Percentiles rank a stretch among this genome's conserved stretches.
Evolutionary conservation across 495 filamentous ascomycete genomes (phyloP).

Genomic region (Aspergillus egyptiacus): DNA sequence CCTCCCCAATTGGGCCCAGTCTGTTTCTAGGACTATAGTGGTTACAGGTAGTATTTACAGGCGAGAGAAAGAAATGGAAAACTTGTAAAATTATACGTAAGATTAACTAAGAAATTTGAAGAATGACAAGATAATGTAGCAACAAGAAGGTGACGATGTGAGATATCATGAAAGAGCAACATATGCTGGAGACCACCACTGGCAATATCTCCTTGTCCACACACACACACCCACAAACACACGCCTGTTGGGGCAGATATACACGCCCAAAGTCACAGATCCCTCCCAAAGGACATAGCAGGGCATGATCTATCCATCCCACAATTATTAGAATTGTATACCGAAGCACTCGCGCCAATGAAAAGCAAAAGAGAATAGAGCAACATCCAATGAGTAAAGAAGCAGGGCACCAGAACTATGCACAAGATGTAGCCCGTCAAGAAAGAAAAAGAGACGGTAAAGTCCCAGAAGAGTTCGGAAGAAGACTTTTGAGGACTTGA

Average conservation of each 20-base stretch:
- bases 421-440: slow-evolving; percentile 18
- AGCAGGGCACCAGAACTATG: slow-evolving; percentile 40
- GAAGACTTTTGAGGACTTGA: not conserved
- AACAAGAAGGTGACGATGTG: slow-evolving; percentile 9
- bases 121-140: slow-evolving; percentile 12
- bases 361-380: slow-evolving; percentile 16
- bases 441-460: not conserved
- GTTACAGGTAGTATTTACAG: slow-evolving; percentile 2
- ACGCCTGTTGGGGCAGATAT: slow-evolving; percentile 11
- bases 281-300: slow-evolving; percentile 10
- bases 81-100: no score
- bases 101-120: slow-evolving; percentile 16
- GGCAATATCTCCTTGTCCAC: slow-evolving; percentile 5
- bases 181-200: slow-evolving; percentile 6
- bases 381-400: slow-evolving; percentile 22
- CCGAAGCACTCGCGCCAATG: not conserved
- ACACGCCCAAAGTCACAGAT: slow-evolving; percentile 11
- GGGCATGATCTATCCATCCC: slow-evolving; percentile 7
- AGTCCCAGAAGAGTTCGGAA: not conserved
- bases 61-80: slow-evolving; percentile 8
- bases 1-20: slow-evolving; percentile 1
- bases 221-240: no score
- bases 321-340: not conserved
- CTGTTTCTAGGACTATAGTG: no score
- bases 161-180: slow-evolving; percentile 12